Evolutionary conservation across 306 rosid species (phyloP).

Genomic region (Vicia sativa): DNA sequence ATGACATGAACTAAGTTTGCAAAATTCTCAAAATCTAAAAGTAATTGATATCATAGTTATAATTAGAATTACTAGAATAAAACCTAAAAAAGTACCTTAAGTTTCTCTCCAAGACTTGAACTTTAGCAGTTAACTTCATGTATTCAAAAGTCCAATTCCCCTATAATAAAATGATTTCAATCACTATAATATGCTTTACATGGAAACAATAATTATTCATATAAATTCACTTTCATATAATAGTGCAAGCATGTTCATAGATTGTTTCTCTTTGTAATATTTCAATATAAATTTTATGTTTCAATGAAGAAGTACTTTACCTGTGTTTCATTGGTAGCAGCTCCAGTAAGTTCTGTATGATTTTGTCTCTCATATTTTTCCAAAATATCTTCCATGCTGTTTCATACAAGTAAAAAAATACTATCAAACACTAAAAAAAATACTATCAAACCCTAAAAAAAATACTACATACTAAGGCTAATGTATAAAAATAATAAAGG

Average conservation of each 20-base stretch:
- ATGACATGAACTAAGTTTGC: conserved; percentile 4
- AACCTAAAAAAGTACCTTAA: conserved; percentile 49
- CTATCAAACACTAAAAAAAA: conserved; percentile 1
- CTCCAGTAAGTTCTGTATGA: conserved; percentile 37
- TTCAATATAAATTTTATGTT: background rate
- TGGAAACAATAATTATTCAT: background rate
- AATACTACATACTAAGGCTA: no score
- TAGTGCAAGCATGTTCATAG: background rate
- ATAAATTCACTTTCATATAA: background rate
- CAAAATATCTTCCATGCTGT: conserved; percentile 71
- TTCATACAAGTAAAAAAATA: conserved; percentile 32
- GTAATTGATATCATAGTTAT: background rate
- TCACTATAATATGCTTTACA: background rate
- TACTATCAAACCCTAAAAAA: background rate
- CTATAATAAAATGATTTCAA: conserved; percentile 39
- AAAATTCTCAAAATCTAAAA: conserved; percentile 6
- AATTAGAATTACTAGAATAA: no score
- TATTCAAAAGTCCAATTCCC: conserved; percentile 60
- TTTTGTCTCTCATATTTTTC: conserved; percentile 73
- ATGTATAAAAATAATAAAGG: background rate
- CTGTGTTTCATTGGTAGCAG: conserved; percentile 52
- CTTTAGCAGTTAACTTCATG: conserved; percentile 60
- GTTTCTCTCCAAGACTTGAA: conserved; percentile 71
- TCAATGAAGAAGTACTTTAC: conserved; percentile 38
- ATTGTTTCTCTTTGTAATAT: background rate